These are phyloP conservation scores for Erodium trifolium DNA, from an alignment of 441 rosid species.

Conservation along the genomic window DNA sequence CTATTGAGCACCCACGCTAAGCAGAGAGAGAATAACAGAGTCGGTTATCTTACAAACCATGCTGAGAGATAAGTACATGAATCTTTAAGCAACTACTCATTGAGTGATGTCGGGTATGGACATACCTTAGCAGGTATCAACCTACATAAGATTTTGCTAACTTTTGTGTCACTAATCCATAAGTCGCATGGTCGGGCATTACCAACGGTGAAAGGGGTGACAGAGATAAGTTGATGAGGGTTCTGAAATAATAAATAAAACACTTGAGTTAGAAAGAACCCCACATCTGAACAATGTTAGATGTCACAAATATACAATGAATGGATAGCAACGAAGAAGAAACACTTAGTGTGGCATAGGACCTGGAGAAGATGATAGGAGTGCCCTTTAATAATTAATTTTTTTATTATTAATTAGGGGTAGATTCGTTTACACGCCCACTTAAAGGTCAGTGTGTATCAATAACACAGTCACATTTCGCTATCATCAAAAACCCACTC, in stretches of 20 bases:
- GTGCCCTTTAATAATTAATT: neutral
- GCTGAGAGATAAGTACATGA: neutral
- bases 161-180: constrained; percentile 54
- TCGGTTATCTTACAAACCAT: neutral
- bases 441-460: no score
- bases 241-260: constrained; percentile 44
- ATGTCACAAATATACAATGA: neutral
- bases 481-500: no score
- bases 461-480: no score
- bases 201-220: constrained; percentile 59
- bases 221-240: constrained; percentile 57
- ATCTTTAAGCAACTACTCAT: neutral
- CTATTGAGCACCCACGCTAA: constrained; percentile 64
- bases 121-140: constrained; percentile 72
- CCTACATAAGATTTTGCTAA: constrained; percentile 57
- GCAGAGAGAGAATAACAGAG: constrained; percentile 8
- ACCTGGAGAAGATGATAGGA: no score
- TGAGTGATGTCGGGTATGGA: neutral
- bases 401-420: neutral
- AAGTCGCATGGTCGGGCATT: constrained; percentile 66
- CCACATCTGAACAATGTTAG: neutral
- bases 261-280: constrained; percentile 20
- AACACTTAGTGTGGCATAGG: neutral
- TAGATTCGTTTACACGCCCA: no score
- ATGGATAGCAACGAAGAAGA: neutral